These are phyloP conservation scores for Obelidium mucronatum DNA, from an alignment of 192 early-diverging fungal genomes.

Conservation along the genomic window DNA sequence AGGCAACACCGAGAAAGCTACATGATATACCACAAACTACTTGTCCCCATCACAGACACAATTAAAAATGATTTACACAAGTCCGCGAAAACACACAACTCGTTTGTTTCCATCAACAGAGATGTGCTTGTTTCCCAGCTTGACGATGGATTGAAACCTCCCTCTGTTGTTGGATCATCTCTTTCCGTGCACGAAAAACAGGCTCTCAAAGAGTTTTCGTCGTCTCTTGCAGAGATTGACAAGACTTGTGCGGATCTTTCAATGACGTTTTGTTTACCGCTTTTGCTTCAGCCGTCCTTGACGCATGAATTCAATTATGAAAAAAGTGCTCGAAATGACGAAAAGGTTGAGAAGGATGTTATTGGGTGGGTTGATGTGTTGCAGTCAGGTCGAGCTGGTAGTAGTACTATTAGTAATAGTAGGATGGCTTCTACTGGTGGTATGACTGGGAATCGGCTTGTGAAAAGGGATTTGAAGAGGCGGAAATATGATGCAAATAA, in stretches of 20 bases:
- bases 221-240: neutral
- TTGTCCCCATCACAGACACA: neutral
- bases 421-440: too few relatives aligned
- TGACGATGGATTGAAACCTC: neutral
- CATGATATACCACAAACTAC: neutral
- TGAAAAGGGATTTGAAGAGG: too few relatives aligned
- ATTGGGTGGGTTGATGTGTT: neutral
- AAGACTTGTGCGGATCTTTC: neutral
- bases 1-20: neutral
- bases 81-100: neutral
- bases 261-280: neutral
- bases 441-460: too few relatives aligned
- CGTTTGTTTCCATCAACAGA: neutral
- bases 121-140: neutral
- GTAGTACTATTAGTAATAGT: too few relatives aligned
- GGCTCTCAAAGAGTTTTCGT: neutral
- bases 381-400: too few relatives aligned
- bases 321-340: neutral
- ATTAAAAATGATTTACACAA: neutral
- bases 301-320: neutral
- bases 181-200: neutral
- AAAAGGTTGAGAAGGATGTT: neutral
- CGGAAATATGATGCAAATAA: too few relatives aligned
- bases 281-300: neutral
- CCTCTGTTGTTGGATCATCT: neutral